Percentiles rank a stretch among this genome's conserved stretches.
These are phyloP conservation scores for Dioszegia aurantiaca DNA, from an alignment of 768 basidiomycete genomes.

Conservation along the genomic window DNA sequence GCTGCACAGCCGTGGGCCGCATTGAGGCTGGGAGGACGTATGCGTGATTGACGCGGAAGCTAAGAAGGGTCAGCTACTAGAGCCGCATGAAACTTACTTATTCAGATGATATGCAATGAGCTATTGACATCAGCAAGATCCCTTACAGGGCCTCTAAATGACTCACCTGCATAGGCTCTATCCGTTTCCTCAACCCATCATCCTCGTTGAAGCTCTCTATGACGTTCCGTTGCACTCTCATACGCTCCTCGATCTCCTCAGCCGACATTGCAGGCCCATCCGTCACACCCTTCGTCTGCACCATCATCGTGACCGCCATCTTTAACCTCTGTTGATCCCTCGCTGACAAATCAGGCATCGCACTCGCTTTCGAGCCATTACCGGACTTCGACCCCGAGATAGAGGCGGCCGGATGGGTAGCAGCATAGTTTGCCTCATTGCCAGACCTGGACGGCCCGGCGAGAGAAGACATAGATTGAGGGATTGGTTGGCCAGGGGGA, in stretches of 20 bases:
- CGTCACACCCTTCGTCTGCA: slow-evolving; percentile 9
- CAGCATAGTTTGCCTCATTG: background rate
- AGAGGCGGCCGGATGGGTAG: background rate
- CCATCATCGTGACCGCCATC: slow-evolving; percentile 19
- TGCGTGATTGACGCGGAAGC: slow-evolving; percentile 60
- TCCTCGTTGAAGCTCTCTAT: slow-evolving; percentile 20
- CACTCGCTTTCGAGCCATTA: background rate
- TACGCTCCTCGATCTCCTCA: slow-evolving; percentile 26
- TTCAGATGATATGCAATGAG: slow-evolving; percentile 78
- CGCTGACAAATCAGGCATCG: slow-evolving; percentile 2
- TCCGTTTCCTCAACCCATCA: slow-evolving; percentile 19
- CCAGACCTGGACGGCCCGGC: background rate
- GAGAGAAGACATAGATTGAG: background rate
- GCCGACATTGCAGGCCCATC: slow-evolving; percentile 25
- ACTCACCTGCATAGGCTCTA: slow-evolving; percentile 37
- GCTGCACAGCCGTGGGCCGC: slow-evolving; percentile 82
- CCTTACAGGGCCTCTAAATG: background rate
- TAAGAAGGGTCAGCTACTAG: background rate
- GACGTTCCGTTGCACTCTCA: slow-evolving; percentile 16
- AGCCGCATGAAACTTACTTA: slow-evolving; percentile 55
- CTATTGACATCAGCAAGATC: slow-evolving; percentile 16
- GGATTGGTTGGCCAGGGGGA: slow-evolving; percentile 2
- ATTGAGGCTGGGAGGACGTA: slow-evolving; percentile 87
- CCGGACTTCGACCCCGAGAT: background rate
- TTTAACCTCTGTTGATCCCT: slow-evolving; percentile 9